Conservation (phyloP, 495 filamentous ascomycete genomes). For the Neurospora tetrasperma region DNA sequence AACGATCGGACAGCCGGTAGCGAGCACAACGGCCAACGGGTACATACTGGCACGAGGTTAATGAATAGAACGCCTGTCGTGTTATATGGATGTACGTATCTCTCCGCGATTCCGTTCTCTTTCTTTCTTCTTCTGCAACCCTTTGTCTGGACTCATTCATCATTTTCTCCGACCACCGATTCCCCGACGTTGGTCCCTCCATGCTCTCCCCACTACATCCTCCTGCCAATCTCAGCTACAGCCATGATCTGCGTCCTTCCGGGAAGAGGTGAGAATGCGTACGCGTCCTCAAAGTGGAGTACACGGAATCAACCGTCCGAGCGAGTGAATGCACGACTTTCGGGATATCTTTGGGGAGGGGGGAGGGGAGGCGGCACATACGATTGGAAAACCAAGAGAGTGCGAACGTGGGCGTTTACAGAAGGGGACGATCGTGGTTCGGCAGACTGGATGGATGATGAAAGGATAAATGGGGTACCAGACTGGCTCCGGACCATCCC, state of each 20-base stretch:
- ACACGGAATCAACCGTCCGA: not conserved
- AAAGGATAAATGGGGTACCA: not conserved
- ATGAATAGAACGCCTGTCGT: not conserved
- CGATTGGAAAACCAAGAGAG: not conserved
- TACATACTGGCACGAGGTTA: not conserved
- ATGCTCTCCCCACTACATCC: not conserved
- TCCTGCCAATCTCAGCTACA: not conserved
- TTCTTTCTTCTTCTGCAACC: not conserved
- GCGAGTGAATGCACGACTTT: not conserved
- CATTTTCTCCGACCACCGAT: not conserved
- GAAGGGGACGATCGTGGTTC: not conserved
- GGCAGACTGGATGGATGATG: not conserved
- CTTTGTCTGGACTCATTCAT: not conserved
- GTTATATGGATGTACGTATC: not conserved
- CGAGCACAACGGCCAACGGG: not conserved
- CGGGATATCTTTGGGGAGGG: not conserved
- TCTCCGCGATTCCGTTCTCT: not conserved
- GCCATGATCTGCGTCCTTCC: not conserved
- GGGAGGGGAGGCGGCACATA: not conserved
- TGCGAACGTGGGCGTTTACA: not conserved
- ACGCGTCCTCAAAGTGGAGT: not conserved
- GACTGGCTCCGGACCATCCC: not conserved
- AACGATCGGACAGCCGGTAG: not conserved
- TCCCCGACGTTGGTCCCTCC: not conserved
- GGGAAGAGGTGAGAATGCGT: not conserved